A percentile compares a stretch with the other conserved stretches of the same genome.
Conservation (phyloP, 306 rosid species). For the Dalbergia cochinchinensis region DNA sequence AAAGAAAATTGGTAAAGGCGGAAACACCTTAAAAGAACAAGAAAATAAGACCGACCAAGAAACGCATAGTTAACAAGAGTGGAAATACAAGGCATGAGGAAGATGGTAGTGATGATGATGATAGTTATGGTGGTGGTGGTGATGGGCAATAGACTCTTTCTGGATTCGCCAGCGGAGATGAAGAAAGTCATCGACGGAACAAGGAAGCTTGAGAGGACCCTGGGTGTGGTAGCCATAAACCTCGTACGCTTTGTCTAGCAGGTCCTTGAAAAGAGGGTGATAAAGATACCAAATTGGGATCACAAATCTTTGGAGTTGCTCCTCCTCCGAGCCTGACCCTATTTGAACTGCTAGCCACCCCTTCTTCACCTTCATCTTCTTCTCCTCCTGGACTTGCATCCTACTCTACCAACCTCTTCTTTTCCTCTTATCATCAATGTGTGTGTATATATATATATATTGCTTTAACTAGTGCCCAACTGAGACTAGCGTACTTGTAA, state of each 20-base stretch:
- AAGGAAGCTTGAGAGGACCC: slow-evolving; percentile 71
- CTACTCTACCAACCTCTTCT: no score
- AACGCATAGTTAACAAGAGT: slow-evolving; percentile 51
- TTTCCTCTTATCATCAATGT: no score
- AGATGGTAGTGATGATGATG: slow-evolving; percentile 21
- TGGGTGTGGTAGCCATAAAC: slow-evolving; percentile 68
- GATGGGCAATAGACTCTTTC: slow-evolving; percentile 52
- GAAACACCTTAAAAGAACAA: neutral
- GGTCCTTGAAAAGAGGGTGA: slow-evolving; percentile 66
- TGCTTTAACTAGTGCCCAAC: neutral
- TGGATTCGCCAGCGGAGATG: slow-evolving; percentile 69
- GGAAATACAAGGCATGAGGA: slow-evolving; percentile 57
- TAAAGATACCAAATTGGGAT: slow-evolving; percentile 72
- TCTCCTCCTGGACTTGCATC: neutral
- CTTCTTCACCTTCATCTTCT: slow-evolving; percentile 76
- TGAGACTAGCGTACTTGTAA: neutral
- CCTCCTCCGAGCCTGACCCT: slow-evolving; percentile 54
- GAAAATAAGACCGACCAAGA: neutral
- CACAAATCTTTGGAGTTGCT: slow-evolving; percentile 47
- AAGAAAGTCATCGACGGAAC: slow-evolving; percentile 71
- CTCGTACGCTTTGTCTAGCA: slow-evolving; percentile 68
- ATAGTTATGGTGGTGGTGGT: slow-evolving; percentile 15
- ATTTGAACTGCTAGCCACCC: slow-evolving; percentile 73
- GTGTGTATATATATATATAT: no score
- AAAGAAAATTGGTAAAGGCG: neutral